Evolutionary conservation across 176 grass and related monocot species (phyloP), one percentile per base, ranked within the genome.

Genomic region (Poa pratensis): DNA sequence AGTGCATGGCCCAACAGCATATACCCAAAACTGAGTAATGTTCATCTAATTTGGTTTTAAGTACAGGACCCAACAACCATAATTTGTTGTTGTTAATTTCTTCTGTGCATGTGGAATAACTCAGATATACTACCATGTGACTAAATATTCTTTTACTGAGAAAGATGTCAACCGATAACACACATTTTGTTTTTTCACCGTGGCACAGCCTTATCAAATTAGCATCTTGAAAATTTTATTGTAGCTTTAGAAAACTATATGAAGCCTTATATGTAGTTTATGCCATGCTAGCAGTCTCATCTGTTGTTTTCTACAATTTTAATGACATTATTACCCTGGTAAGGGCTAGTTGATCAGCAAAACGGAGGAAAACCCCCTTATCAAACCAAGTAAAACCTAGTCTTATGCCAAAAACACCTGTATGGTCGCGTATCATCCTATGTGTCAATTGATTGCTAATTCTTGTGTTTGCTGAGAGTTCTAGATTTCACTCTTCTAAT

Each of bases 381-480:
- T 46, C 45, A 68, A 80, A 51, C 18, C 19, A 68, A 80, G 45
- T 35, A 16, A 52, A 77, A 68, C 27, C 42, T 65, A 51, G 3
- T 66, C 18, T 49, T 49, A 8, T 64, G 23, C 16, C 26, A 80
- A 80, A n/a, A 14, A 80, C 43, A 32, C 5, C 10, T 80, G 61
- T 48, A 26, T 80, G 17, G 22, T 65, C 10, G 42, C 19, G 6
- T 34, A 77, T 15, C 51, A 40, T 16, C 5, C 18, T 18, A 57
- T 3, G n/a, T 46, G 23, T 19, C 28, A 82, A 20, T 63, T 34
- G 27, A 75, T 76, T 64, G 28, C 26, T 39, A 34, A n/a, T 75
- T 64, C 40, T 11, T 82, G 18, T 26, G 49, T 24, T 57, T 7
- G 26, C 43, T 59, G 52, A 14, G 60, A 23, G 19, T 69, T 71